Percentiles rank a stretch among this genome's conserved stretches.
phyloP scores from a whole-genome alignment of 192 early-diverging fungal species.

The Oehlia diaphana region DNA sequence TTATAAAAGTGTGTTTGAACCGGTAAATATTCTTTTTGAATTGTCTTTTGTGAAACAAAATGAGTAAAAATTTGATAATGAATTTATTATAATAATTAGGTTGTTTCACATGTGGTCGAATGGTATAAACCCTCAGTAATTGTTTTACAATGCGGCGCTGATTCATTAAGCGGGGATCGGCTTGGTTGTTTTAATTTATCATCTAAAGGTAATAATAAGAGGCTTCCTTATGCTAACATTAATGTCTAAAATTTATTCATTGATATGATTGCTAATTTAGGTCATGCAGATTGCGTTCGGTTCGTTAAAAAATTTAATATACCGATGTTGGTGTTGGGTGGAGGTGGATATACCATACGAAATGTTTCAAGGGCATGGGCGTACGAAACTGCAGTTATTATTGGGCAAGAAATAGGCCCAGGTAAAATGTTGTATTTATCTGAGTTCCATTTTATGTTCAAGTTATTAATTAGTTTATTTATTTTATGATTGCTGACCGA shows the following conservation, averaged over 20 bases:
- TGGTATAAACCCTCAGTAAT: slow-evolving; percentile 89
- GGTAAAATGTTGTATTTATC: not conserved
- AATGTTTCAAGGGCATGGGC: slow-evolving; percentile 95
- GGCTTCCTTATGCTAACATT: not conserved
- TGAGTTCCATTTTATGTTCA: not conserved
- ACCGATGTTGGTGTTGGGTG: slow-evolving; percentile 91
- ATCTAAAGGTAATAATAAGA: slow-evolving; percentile 61
- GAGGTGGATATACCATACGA: slow-evolving; percentile 97
- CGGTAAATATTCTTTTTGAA: slow-evolving; percentile 44
- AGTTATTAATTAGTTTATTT: not conserved
- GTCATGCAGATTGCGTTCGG: slow-evolving; percentile 91
- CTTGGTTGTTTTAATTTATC: slow-evolving; percentile 94
- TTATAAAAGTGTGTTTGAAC: slow-evolving; percentile 89
- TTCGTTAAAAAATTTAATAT: slow-evolving; percentile 91
- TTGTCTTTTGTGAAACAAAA: not conserved
- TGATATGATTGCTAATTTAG: not conserved
- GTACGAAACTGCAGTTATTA: slow-evolving; percentile 88
- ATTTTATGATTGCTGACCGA: not conserved
- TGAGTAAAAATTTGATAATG: not conserved
- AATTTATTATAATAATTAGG: slow-evolving; percentile 23
- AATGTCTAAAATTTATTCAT: not conserved
- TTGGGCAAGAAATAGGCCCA: slow-evolving; percentile 50
- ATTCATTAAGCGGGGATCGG: slow-evolving; percentile 90
- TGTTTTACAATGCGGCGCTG: slow-evolving; percentile 96
- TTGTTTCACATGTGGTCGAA: slow-evolving; percentile 84